Evolutionary conservation across 306 rosid genomes (phyloP), one percentile per base, ranked within the genome.

Genomic region (Vigna unguiculata): DNA sequence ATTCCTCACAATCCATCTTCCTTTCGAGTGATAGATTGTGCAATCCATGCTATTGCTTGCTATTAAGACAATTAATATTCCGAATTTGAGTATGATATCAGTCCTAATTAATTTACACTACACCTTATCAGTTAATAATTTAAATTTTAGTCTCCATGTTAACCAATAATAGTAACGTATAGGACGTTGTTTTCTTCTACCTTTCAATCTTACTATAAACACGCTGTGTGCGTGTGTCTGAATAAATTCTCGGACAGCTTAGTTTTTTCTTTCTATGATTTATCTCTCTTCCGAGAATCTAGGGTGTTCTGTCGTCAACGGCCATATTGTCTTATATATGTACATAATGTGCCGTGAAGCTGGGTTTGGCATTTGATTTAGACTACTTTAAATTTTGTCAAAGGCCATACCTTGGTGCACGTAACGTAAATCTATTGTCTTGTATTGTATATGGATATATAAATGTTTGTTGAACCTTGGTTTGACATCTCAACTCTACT

Each of bases 1-100:
- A 69, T 78, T 69, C 73, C 57, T 51, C 52, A 79, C 65, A 71
- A 66, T 84, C 76, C 46, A 63, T 57, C 80, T 78, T 79, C 71
- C 77, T 72, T 87, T 69, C 75, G 78, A 78, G 74, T 78, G 79
- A 52, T 85, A 77, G 80, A 75, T 75, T 83, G 81, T 86, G 80
- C 77, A 81, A 78, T 80, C 6, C 22, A 48, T 60, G 16, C 61
- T 80, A 58, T 76, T 72, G 40, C 16, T 59, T 55, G 41, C 34
- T 49, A 24, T 60, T 19, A 40, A 64, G 46, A 48, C 61, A 34
- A 9, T 40, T 2, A 40, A 54, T 21, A 12, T 82, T n/a, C 67
- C 55, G 61, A 63, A 41, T 59, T 72, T 62, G 67, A 49, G 45
- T 15, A 43, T 48, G 47, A 47, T n/a, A n/a, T 17, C 57, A 13